Base-by-base conservation (phyloP, 2,329 filamentous ascomycete genomes). In the Alternaria sp. region DNA sequence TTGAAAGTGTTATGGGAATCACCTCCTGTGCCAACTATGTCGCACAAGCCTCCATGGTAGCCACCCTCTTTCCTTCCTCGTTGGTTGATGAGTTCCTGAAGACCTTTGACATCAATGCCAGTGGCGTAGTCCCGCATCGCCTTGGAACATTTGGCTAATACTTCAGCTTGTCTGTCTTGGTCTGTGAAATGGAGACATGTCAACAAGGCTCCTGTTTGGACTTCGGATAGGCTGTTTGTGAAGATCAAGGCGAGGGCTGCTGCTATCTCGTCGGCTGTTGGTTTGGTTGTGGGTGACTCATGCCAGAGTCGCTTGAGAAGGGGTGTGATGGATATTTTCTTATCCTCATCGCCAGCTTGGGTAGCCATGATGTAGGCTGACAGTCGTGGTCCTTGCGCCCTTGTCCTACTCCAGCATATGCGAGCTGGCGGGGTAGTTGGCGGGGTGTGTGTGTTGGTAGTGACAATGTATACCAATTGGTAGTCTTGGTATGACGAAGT, bases 1-100 rank as follows among this genome's bases (percentile, higher is more conserved):
- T 99, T 99, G 88, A 97, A 99, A 34, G 95, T 99, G 79, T 97
- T 93, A 85, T 98, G 94, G 20, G 91, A 90, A 82, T 99, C 95
- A 74, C 95, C 95, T 68, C 95, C 95, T 8, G 95, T 99, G 69
- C 95, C 95, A 60, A 99, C 95, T 77, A 99, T 98, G 79, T 99
- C 95, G 78, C 94, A 89, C 76, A 99, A 81, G 5, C 94, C 94
- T 64, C 95, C 95, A 11, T 83, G 76, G 78, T 99, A 99, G 9
- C 80, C 81, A 8, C 94, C 94, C 73, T 92, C 90, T 55, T 85
- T 85, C 70, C 85, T 85, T 12, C 85, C 86, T 57, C 87, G 85
- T 57, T 81, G 79, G 62, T 85, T 82, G 38, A 97, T 84, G 22
- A 91, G 85, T 27, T 84, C 80, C 18, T 81, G 82, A 60, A 97